Conservation (phyloP, 2,329 filamentous ascomycete species). For the Aschersonia sp. region DNA sequence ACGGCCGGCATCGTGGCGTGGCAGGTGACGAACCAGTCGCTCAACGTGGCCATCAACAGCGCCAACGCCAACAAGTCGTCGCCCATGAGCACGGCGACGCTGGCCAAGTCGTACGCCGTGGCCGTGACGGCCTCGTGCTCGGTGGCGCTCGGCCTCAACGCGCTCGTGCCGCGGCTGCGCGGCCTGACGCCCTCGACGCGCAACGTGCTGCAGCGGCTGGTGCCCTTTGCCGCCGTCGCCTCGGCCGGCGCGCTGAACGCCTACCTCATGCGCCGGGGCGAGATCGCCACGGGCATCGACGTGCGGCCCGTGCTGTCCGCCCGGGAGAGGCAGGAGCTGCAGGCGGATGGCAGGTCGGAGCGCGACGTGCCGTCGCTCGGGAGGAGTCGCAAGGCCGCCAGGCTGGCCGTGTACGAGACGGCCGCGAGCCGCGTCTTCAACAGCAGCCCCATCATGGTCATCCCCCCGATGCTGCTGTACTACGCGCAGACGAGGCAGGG, state of each 20-base stretch:
- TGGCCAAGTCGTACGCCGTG: conserved; percentile 79
- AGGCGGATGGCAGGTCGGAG: conserved; percentile 43
- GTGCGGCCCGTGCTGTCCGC: conserved; percentile 71
- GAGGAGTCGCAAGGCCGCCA: conserved; percentile 77
- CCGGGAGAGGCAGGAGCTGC: conserved; percentile 45
- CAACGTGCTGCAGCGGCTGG: conserved; percentile 67
- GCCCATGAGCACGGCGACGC: conserved; percentile 63
- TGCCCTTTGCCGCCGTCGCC: conserved; percentile 91
- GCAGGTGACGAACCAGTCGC: conserved; percentile 93
- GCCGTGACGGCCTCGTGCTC: conserved; percentile 88
- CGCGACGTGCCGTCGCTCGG: conserved; percentile 59
- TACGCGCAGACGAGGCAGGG: conserved; percentile 48
- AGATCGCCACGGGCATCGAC: conserved; percentile 86
- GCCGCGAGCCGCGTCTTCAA: conserved; percentile 85
- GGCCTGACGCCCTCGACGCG: conserved; percentile 57
- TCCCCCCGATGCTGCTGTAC: conserved; percentile 78
- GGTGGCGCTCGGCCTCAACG: conserved; percentile 83
- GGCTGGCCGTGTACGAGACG: conserved; percentile 82
- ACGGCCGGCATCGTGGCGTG: conserved; percentile 78
- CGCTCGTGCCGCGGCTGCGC: conserved; percentile 73
- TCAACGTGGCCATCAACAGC: conserved; percentile 96
- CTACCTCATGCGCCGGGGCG: conserved; percentile 92
- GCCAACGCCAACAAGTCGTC: conserved; percentile 97
- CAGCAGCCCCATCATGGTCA: conserved; percentile 90
- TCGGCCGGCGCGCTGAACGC: conserved; percentile 86